Evolutionary conservation across 2,329 filamentous ascomycete genomes (phyloP).

Genomic region (Aspergillus viridinutans): DNA sequence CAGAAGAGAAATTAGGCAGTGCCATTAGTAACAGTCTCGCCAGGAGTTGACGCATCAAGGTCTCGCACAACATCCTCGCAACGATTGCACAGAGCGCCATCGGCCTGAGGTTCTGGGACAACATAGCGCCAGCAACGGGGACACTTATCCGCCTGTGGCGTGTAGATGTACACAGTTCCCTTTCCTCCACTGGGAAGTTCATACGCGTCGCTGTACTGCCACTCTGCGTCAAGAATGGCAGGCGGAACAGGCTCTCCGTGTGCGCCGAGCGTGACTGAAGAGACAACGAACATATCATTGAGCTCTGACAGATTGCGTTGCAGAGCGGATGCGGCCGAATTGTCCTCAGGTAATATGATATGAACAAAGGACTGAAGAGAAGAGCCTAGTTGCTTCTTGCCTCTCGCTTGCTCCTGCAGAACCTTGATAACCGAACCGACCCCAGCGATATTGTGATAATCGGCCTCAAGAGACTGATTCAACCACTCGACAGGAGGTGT

Average conservation of each 20-base stretch:
- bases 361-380: constrained; percentile 72
- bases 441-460: constrained; percentile 40
- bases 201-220: constrained; percentile 43
- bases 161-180: constrained; percentile 39
- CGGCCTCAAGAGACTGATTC: constrained; percentile 46
- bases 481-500: constrained; percentile 32
- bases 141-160: constrained; percentile 65
- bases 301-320: constrained; percentile 47
- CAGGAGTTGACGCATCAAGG: constrained; percentile 16
- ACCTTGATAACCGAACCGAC: constrained; percentile 66
- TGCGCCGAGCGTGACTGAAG: constrained; percentile 52
- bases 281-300: constrained; percentile 65
- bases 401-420: constrained; percentile 68
- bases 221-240: constrained; percentile 31
- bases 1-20: background rate
- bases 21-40: constrained; percentile 2
- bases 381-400: constrained; percentile 69
- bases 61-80: constrained; percentile 63
- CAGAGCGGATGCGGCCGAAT: constrained; percentile 19
- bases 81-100: constrained; percentile 65
- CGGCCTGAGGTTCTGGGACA: constrained; percentile 46
- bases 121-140: constrained; percentile 84
- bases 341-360: constrained; percentile 23
- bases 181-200: constrained; percentile 30
- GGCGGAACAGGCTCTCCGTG: constrained; percentile 24